Percentiles rank a stretch among this genome's conserved stretches.
Evolutionary conservation across 1,284 basidiomycete species (phyloP).

Genomic region (Vanrija sp.): DNA sequence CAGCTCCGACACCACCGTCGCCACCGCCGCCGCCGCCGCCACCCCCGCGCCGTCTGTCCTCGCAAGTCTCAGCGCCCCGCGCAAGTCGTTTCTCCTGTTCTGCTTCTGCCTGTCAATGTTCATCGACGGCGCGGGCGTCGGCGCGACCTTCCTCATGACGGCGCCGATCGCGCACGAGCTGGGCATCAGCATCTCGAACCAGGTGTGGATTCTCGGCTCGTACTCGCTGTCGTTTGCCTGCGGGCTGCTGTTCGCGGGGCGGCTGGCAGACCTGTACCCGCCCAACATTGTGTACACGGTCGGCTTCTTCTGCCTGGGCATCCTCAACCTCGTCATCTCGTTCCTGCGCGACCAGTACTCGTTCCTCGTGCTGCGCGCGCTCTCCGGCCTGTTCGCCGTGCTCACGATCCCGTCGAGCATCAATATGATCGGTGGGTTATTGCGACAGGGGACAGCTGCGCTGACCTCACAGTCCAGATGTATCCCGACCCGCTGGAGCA

Average conservation of each 20-base stretch:
- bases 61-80: slow-evolving; percentile 17
- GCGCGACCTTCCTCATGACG: slow-evolving; percentile 43
- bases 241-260: slow-evolving; percentile 38
- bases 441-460: too few species aligned
- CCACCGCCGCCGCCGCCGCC: too few species aligned
- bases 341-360: slow-evolving; percentile 44
- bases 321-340: slow-evolving; percentile 44
- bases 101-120: slow-evolving; percentile 36
- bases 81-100: slow-evolving; percentile 34
- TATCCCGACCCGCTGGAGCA: slow-evolving; percentile 40
- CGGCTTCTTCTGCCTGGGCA: slow-evolving; percentile 39
- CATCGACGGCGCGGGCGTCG: slow-evolving; percentile 40
- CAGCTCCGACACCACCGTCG: too few species aligned
- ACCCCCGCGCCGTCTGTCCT: slow-evolving; percentile 7
- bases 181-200: slow-evolving; percentile 22
- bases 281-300: slow-evolving; percentile 39
- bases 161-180: slow-evolving; percentile 38
- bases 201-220: too few species aligned
- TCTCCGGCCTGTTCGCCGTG: slow-evolving; percentile 40
- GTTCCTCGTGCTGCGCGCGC: slow-evolving; percentile 43
- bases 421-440: slow-evolving; percentile 36
- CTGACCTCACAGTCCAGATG: slow-evolving; percentile 28
- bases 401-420: slow-evolving; percentile 43
- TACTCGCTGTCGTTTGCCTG: slow-evolving; percentile 32
- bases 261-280: slow-evolving; percentile 41